Base-by-base conservation (phyloP, 2,329 filamentous ascomycete species). In the Diplodia intermedia region DNA sequence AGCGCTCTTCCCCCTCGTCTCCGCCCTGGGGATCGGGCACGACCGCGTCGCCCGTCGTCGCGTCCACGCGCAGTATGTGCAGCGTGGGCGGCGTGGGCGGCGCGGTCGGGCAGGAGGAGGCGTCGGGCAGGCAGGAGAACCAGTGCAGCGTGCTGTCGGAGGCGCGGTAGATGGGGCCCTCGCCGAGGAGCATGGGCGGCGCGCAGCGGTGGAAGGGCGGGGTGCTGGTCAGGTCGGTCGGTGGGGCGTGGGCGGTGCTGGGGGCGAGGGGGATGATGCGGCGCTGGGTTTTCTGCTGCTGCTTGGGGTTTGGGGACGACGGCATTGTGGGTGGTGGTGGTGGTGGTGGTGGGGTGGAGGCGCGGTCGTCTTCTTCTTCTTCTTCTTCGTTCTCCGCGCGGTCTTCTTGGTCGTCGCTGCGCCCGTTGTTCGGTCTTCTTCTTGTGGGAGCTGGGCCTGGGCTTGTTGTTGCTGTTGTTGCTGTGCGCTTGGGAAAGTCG, bases 111-210 rank as follows among this genome's bases (percentile, higher is more conserved):
- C n/a, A n/a, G n/a, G n/a, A n/a, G 26, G 15, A 18, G 1, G 29
- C 9, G 52, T 54, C 52, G 26, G 23, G 12, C 23, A 54, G 52
- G 29, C 23, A 31, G 26, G 23, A 29, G 23, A 54, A 23, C 52
- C 52, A 54, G 29, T 54, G 52, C 14, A 54, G 52, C 4, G 52
- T 54, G 52, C 52, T 33, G 29, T 54, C 52, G 26, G 12, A 15
- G 12, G 52, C 52, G 52, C 52, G 52, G 29, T 54, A 54, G 52
- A 54, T 33, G 52, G 52, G 52, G 23, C 23, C 52, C n/a, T 54
- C 52, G 52, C 52, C 52, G 26, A 54, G 52, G 4, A n/a, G 15
- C 52, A 54, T 54, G 1, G 5, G 52, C 6, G 52, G 52, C 4
- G 11, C 2, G 29, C 52, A 33, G 26, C 29, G 52, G 52, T 54